Conservation (phyloP, 768 basidiomycete genomes). For the Thelephora ganbajun region DNA sequence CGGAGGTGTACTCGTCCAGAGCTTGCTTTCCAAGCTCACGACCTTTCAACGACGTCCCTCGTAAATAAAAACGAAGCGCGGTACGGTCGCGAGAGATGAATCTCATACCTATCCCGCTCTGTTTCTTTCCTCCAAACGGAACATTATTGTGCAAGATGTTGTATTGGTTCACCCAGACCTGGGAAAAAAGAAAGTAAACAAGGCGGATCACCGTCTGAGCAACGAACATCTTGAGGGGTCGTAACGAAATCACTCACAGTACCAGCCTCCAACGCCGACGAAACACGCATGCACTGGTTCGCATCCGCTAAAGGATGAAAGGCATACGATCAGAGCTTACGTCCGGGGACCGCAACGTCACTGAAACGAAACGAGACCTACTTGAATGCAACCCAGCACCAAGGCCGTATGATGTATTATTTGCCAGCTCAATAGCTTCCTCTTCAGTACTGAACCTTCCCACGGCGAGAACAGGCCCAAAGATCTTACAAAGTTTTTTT, state of each 20-base stretch:
- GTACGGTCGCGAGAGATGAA: neutral
- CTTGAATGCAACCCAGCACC: slow-evolving; percentile 87
- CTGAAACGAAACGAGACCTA: slow-evolving; percentile 20
- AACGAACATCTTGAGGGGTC: neutral
- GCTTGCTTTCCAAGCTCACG: slow-evolving; percentile 82
- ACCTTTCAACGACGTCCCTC: slow-evolving; percentile 29
- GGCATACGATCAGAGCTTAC: slow-evolving; percentile 6
- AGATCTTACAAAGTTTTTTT: slow-evolving; percentile 45
- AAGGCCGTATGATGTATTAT: slow-evolving; percentile 82
- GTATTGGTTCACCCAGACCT: slow-evolving; percentile 93
- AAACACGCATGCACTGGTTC: slow-evolving; percentile 80
- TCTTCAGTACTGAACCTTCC: slow-evolving; percentile 78
- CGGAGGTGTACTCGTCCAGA: slow-evolving; percentile 70
- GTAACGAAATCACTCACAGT: slow-evolving; percentile 38
- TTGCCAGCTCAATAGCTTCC: slow-evolving; percentile 74
- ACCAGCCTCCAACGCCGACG: slow-evolving; percentile 76
- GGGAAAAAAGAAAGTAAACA: slow-evolving; percentile 5
- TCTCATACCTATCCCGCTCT: slow-evolving; percentile 66
- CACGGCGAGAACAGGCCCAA: slow-evolving; percentile 84
- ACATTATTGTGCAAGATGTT: slow-evolving; percentile 74
- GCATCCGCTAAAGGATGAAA: slow-evolving; percentile 43
- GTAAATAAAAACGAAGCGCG: neutral
- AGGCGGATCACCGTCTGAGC: slow-evolving; percentile 5
- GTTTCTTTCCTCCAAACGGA: slow-evolving; percentile 93
- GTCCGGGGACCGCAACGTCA: neutral